Percentiles rank a stretch among this genome's conserved stretches.
These are phyloP conservation scores for Venturia aucupariae DNA, from an alignment of 2,329 filamentous ascomycete genomes.

Conservation along the genomic window DNA sequence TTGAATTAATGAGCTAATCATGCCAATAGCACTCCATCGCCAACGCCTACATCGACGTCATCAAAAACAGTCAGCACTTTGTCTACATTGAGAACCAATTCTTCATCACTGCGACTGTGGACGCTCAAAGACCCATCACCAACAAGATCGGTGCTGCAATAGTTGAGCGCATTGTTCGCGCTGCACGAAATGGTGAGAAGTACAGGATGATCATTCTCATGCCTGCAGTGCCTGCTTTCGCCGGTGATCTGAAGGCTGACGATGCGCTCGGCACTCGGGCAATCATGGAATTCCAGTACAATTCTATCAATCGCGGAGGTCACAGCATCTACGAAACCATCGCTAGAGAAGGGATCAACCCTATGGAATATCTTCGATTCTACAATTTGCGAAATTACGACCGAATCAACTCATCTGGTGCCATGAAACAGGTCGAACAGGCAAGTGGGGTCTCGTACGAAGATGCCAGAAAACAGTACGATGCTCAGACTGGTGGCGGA, in stretches of 20 bases:
- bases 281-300: slow-evolving; percentile 84
- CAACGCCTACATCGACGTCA: slow-evolving; percentile 71
- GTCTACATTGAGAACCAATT: slow-evolving; percentile 81
- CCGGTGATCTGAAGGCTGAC: slow-evolving; percentile 66
- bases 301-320: slow-evolving; percentile 67
- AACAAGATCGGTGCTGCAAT: slow-evolving; percentile 75
- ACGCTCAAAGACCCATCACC: slow-evolving; percentile 60
- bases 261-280: slow-evolving; percentile 67
- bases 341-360: slow-evolving; percentile 56
- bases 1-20: background rate
- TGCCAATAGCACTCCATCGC: slow-evolving; percentile 62
- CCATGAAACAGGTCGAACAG: slow-evolving; percentile 52
- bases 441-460: slow-evolving; percentile 60
- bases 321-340: slow-evolving; percentile 69
- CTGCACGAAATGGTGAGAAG: slow-evolving; percentile 52
- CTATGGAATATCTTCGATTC: slow-evolving; percentile 66
- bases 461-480: slow-evolving; percentile 53
- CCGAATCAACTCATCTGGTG: slow-evolving; percentile 61
- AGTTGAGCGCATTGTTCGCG: slow-evolving; percentile 66
- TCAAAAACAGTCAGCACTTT: slow-evolving; percentile 59
- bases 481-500: slow-evolving; percentile 42
- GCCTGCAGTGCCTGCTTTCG: slow-evolving; percentile 72
- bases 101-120: slow-evolving; percentile 73
- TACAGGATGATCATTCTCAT: slow-evolving; percentile 73
- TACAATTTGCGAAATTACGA: slow-evolving; percentile 82